Evolutionary conservation across 2,329 filamentous ascomycete genomes (phyloP), one percentile per base, ranked within the genome.

Genomic region (Beauveria pseudobassiana): DNA sequence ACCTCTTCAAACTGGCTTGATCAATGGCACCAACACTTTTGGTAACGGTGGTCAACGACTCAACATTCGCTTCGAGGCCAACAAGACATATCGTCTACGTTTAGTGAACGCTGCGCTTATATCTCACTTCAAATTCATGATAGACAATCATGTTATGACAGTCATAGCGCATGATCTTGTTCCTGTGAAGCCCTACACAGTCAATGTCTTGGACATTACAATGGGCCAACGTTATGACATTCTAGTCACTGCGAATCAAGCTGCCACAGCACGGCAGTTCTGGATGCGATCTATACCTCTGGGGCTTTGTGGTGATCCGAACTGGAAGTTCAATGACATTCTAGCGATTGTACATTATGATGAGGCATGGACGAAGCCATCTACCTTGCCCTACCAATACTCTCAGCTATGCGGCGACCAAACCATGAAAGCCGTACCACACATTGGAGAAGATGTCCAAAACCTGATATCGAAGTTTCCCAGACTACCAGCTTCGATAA

Each of bases 141-240:
- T 84, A 62, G 82, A 84, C 69, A 78, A 80, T 56, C 85, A 88
- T 69, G 77, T 68, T 0, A 69, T 88, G 65, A 80, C 75, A 0
- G 83, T 88, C 45, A 84, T 88, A 38, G 76, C 79, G 0, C 74
- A 72, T n/a, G 86, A 87, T 63, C 71, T 87, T 3, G 81, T 87
- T 0, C 82, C 84, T 18, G 51, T 54, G 20, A 24, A 40, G 22
- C 2, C 76, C 0, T 79, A 83, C 1, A 74, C 76, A 0, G 58
- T 77, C 26, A 70, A 54, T 6, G 20, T 54, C 22, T n/a, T 86
- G 20, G 26, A 55, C 40, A 55, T 54, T 1, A 45, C 38, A 5
- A 55, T 57, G 28, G 54, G 43, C 14, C 43, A 57, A 20, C 54
- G 54, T 1, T 57, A 48, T 26, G 54, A 57, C 16, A 38, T 57